Evolutionary conservation across 2,329 filamentous ascomycete species (phyloP).

Genomic region (Colletotrichum echinochloae): DNA sequence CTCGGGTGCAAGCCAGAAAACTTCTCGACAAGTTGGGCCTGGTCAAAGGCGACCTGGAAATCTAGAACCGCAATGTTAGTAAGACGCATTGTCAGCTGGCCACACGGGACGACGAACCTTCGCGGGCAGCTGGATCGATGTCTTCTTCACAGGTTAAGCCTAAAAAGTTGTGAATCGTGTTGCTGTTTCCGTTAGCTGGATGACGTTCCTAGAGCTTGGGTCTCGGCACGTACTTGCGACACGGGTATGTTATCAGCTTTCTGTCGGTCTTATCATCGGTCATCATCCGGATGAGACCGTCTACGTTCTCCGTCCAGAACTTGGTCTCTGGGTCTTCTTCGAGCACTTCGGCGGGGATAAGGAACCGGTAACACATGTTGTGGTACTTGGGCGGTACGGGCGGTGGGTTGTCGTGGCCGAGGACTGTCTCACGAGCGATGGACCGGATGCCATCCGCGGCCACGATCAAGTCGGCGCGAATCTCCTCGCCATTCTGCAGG

Average conservation of each 20-base stretch:
- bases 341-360: constrained; percentile 48
- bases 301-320: constrained; percentile 47
- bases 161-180: constrained; percentile 52
- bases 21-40: constrained; percentile 42
- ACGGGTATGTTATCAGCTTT: constrained; percentile 50
- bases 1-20: constrained; percentile 47
- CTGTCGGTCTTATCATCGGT: constrained; percentile 39
- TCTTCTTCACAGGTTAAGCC: constrained; percentile 47
- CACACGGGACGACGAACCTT: constrained; percentile 4
- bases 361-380: constrained; percentile 53
- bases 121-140: constrained; percentile 30
- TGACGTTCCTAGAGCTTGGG: accelerated
- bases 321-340: constrained; percentile 48
- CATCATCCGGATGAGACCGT: constrained; percentile 39
- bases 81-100: no score
- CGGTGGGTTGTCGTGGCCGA: constrained; percentile 45
- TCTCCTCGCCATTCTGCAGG: constrained; percentile 46
- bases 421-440: constrained; percentile 45
- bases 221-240: constrained; percentile 45
- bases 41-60: constrained; percentile 43
- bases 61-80: constrained; percentile 3
- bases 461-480: constrained; percentile 54
- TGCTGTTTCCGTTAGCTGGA: constrained; percentile 41
- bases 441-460: constrained; percentile 60
- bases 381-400: constrained; percentile 45